Evolutionary conservation across 164 flowering plant species (phyloP), one percentile per base, ranked within the genome.

Genomic region (Euptelea pleiosperma): DNA sequence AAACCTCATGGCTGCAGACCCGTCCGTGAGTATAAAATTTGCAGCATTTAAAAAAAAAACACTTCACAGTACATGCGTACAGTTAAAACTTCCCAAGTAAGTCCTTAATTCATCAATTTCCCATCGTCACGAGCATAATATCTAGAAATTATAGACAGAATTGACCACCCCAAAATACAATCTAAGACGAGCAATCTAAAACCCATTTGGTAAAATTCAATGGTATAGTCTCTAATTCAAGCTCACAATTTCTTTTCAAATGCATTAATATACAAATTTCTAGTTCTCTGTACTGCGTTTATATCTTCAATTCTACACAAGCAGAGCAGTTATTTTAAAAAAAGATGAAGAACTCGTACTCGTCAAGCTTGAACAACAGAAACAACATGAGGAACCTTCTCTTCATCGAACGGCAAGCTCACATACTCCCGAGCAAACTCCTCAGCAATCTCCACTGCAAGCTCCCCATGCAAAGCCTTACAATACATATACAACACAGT

Each of bases 361-460:
- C 16, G 8, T 73, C 70, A 74, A 43, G 42, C 50, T 46, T 63
- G 57, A 28, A 58, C 71, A 46, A 81, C 69, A 61, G 77, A 73
- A 19, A 86, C 86, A 19, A 84, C 44, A 62, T 74, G 85, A 60
- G 86, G 86, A 42, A 74, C 74, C 76, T 89, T 89, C 48, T 70
- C 82, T 30, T 77, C 84, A 68, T 84, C 93, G 55, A 81, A 81
- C 2, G 93, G 93, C 77, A 89, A 71, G 69, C 81, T 66, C 6
- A 82, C 73, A 53, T 86, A 89, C 60, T 82, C 89, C 24, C 63
- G 8, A 1, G 85, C 79, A 65, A 89, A 89, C 77, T 87, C 91
- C 64, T 78, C 82, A 0, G 78, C 86, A 50, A 89, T 79, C 73
- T 84, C 96, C 47, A 57, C 49, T 0, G 83, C 92, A 14, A 88